Evolutionary conservation across 2,329 filamentous ascomycete species (phyloP).

Genomic region (Setomelanomma holmii): DNA sequence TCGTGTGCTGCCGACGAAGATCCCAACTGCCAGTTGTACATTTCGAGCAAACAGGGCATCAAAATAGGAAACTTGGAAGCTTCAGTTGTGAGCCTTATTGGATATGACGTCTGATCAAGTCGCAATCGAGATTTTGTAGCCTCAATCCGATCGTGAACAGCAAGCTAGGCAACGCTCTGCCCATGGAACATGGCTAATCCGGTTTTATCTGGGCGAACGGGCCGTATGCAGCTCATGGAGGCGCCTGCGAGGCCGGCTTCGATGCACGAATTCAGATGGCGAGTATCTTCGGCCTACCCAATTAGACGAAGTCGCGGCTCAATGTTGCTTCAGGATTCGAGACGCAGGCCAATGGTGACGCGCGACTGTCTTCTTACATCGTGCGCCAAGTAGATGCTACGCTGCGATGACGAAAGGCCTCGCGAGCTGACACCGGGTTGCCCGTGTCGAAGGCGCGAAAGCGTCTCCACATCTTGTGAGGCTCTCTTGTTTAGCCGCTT

Average conservation of each 20-base stretch:
- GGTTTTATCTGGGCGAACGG: constrained; percentile 43
- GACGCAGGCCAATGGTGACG: constrained; percentile 27
- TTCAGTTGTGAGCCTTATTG: constrained; percentile 27
- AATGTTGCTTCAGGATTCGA: constrained; percentile 25
- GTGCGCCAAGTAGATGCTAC: constrained; percentile 30
- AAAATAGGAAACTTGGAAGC: constrained; percentile 33
- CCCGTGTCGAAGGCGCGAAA: constrained; percentile 25
- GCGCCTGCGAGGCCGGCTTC: constrained; percentile 36
- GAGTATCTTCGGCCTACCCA: constrained; percentile 38
- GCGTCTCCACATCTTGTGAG: constrained; percentile 8
- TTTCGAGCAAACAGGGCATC: constrained; percentile 5
- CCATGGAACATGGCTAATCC: constrained; percentile 33
- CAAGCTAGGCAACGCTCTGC: constrained; percentile 30
- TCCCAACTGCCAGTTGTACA: constrained; percentile 1
- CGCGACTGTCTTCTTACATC: constrained; percentile 21
- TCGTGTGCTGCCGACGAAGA: constrained; percentile 2
- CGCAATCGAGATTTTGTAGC: constrained; percentile 37
- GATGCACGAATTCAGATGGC: constrained; percentile 38
- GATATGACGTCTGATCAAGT: constrained; percentile 41
- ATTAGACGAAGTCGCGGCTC: constrained; percentile 23
- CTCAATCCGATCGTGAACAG: constrained; percentile 37
- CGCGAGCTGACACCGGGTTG: constrained; percentile 28
- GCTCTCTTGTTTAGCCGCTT: constrained; percentile 21
- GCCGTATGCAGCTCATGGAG: constrained; percentile 31
- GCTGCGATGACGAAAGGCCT: constrained; percentile 40